phyloP scores from a whole-genome alignment of 2,329 filamentous ascomycete species.

The Emericellopsis cladophorae region DNA sequence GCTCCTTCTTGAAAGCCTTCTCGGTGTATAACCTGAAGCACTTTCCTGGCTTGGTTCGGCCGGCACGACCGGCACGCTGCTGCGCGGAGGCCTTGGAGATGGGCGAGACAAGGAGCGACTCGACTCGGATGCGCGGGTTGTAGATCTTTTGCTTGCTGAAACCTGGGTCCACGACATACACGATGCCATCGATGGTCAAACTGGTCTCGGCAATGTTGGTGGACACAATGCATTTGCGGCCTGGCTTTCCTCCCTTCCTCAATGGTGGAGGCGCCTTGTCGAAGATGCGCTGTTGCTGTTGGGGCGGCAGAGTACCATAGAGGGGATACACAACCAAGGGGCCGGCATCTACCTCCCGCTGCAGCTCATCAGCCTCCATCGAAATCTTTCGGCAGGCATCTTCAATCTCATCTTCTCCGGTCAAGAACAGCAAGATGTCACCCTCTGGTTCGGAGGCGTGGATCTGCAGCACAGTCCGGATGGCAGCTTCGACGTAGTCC shows the following conservation, averaged over 20 bases:
- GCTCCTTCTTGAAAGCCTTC: constrained; percentile 88
- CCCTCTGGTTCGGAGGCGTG: constrained; percentile 87
- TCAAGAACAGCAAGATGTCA: constrained; percentile 88
- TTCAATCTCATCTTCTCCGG: constrained; percentile 97
- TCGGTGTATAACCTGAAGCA: constrained; percentile 97
- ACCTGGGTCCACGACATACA: constrained; percentile 97
- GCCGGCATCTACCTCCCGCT: constrained; percentile 80
- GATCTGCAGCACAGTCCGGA: constrained; percentile 92
- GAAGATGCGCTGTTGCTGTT: constrained; percentile 92
- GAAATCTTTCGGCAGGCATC: constrained; percentile 87
- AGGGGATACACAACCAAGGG: constrained; percentile 85
- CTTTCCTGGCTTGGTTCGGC: constrained; percentile 95
- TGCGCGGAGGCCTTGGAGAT: constrained; percentile 97
- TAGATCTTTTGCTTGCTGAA: constrained; percentile 99
- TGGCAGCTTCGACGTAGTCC: constrained; percentile 91
- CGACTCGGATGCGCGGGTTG: constrained; percentile 90
- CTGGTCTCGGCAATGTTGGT: constrained; percentile 98
- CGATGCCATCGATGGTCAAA: constrained; percentile 95
- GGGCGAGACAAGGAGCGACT: constrained; percentile 92
- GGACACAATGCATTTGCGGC: constrained; percentile 86
- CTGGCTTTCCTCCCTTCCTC: constrained; percentile 66
- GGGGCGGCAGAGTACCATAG: constrained; percentile 84
- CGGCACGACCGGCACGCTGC: constrained; percentile 95
- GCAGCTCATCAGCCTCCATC: constrained; percentile 83
- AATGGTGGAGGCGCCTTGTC: constrained; percentile 68